Conservation (phyloP, 2,329 filamentous ascomycete species). For the Delphinella strobiligena region DNA sequence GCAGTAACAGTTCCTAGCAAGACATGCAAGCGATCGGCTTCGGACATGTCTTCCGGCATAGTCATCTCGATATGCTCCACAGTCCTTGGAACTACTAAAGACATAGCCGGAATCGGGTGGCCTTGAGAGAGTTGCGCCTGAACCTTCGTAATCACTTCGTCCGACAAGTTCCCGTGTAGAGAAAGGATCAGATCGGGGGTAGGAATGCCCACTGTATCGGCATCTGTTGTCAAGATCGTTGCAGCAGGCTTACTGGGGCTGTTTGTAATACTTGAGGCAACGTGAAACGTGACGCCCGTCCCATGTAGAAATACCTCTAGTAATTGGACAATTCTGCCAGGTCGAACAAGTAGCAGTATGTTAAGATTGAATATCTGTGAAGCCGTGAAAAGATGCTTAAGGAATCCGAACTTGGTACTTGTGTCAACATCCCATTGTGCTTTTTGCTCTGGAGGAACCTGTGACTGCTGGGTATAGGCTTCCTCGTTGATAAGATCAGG, state of each 20-base stretch:
- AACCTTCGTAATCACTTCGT: conserved; percentile 1
- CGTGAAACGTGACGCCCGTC: conserved; percentile 10
- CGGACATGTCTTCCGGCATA: conserved; percentile 16
- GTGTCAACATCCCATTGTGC: conserved; percentile 22
- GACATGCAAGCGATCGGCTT: conserved; percentile 20
- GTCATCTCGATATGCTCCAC: conserved; percentile 33
- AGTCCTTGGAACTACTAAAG: conserved; percentile 28
- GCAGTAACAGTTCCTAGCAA: conserved; percentile 25
- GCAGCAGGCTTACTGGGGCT: conserved; percentile 11
- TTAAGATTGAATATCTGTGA: conserved; percentile 15
- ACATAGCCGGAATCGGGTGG: conserved; percentile 12
- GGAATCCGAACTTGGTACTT: conserved; percentile 25
- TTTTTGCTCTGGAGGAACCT: conserved; percentile 14
- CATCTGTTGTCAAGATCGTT: conserved; percentile 23
- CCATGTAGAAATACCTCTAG: conserved; percentile 21
- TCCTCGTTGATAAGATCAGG: conserved; percentile 23
- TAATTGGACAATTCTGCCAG: conserved; percentile 19
- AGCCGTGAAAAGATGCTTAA: conserved; percentile 19
- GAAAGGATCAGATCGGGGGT: conserved; percentile 29
- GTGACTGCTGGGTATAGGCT: conserved; percentile 16
- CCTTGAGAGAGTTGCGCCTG: conserved; percentile 3
- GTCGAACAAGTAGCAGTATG: conserved; percentile 19
- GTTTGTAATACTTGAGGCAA: conserved; percentile 10
- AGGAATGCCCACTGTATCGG: conserved; percentile 13
- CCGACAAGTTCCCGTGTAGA: conserved; percentile 22